Conservation (phyloP, 2,329 filamentous ascomycete genomes). For the Phaeosphaeria sp. region DNA sequence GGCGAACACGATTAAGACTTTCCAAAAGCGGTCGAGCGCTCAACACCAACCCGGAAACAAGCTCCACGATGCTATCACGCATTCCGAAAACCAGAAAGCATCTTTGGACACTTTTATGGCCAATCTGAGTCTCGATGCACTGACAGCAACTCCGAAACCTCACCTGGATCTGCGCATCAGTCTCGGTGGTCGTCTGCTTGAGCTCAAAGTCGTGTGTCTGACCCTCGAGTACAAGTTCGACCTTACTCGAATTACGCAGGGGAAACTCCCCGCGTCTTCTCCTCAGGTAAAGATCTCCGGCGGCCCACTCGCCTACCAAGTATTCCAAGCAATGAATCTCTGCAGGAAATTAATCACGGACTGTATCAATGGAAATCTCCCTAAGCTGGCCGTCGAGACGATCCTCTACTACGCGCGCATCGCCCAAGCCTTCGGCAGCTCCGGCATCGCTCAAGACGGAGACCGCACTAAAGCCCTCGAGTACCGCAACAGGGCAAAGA, state of each 20-base stretch:
- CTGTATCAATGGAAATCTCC: slow-evolving; percentile 39
- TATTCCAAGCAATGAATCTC: slow-evolving; percentile 36
- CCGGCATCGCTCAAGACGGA: slow-evolving; percentile 7
- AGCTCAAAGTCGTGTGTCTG: no score
- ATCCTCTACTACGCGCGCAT: slow-evolving; percentile 43
- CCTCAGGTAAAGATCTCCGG: slow-evolving; percentile 18
- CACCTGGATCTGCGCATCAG: no score
- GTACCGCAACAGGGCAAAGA: slow-evolving; percentile 25
- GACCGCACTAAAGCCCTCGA: slow-evolving; percentile 14
- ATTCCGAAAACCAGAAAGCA: slow-evolving; percentile 5
- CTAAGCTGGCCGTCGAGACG: slow-evolving; percentile 49
- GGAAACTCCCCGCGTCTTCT: not conserved
- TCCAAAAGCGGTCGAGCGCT: slow-evolving; percentile 32
- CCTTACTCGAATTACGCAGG: not conserved
- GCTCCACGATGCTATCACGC: slow-evolving; percentile 47
- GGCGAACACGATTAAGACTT: slow-evolving; percentile 21
- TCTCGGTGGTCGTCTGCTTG: no score
- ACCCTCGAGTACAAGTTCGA: no score
- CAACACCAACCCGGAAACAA: slow-evolving; percentile 47
- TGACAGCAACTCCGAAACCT: no score
- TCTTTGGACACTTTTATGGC: no score
- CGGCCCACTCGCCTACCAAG: slow-evolving; percentile 7
- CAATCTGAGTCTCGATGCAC: no score
- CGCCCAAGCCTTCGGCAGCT: slow-evolving; percentile 31
- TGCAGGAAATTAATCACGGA: slow-evolving; percentile 40